Percentiles rank a stretch among this genome's conserved stretches.
Evolutionary conservation across 495 filamentous ascomycete genomes (phyloP).

Genomic region (Apodospora peruviana): DNA sequence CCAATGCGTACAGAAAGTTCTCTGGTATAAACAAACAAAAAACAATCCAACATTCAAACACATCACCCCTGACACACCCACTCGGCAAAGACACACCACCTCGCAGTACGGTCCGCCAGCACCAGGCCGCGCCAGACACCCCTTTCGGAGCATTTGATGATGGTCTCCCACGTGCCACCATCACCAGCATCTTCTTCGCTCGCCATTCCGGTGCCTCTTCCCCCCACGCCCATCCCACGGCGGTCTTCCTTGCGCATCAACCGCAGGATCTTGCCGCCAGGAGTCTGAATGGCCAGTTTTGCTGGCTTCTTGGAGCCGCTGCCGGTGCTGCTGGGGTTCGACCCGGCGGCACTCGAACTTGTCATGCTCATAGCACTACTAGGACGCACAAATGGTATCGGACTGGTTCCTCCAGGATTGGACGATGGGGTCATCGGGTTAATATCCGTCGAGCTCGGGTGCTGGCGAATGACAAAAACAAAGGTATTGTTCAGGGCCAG

Average conservation of each 20-base stretch:
- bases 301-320: conserved; percentile 67
- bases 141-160: conserved; percentile 90
- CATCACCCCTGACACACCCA: conserved; percentile 61
- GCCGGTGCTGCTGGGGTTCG: conserved; percentile 41
- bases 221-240: conserved; percentile 37
- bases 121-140: conserved; percentile 92
- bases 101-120: conserved; percentile 86
- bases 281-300: conserved; percentile 91
- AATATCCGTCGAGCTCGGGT: conserved; percentile 59
- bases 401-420: conserved; percentile 54
- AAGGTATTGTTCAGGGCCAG: conserved; percentile 94
- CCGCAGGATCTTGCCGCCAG: conserved; percentile 89
- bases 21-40: too few relatives aligned
- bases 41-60: too few relatives aligned
- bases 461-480: conserved; percentile 91
- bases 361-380: conserved; percentile 78
- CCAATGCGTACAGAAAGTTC: too few relatives aligned
- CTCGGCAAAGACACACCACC: conserved; percentile 98
- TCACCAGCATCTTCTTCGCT: conserved; percentile 53
- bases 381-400: conserved; percentile 67
- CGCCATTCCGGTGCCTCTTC: conserved; percentile 33
- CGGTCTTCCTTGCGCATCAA: conserved; percentile 82
- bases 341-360: conserved; percentile 54
- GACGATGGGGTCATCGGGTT: conserved; percentile 31
- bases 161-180: conserved; percentile 91